These are phyloP conservation scores for Magnusiomyces starmeri DNA, from an alignment of 1,139 yeast genomes.

Conservation along the genomic window DNA sequence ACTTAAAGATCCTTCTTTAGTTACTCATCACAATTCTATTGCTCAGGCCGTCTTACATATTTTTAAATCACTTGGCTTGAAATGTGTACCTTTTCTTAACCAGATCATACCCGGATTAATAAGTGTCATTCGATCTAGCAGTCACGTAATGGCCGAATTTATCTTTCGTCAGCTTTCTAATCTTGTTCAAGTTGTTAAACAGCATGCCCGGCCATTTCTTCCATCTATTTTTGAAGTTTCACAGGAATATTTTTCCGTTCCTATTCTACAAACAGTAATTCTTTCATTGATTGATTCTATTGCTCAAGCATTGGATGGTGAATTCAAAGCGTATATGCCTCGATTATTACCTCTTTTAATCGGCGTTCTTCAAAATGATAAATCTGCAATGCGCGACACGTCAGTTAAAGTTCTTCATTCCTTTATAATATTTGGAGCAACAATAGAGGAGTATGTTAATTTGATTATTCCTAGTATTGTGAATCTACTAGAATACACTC, in stretches of 20 bases:
- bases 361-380: constrained; percentile 73
- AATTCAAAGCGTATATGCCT: constrained; percentile 78
- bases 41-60: constrained; percentile 89
- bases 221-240: constrained; percentile 70
- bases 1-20: constrained; percentile 74
- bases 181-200: constrained; percentile 74
- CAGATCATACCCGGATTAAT: constrained; percentile 85
- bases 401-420: constrained; percentile 75
- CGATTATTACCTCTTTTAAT: constrained; percentile 68
- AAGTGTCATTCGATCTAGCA: constrained; percentile 77
- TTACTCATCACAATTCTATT: constrained; percentile 81
- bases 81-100: constrained; percentile 80
- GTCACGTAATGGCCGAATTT: constrained; percentile 74
- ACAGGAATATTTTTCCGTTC: constrained; percentile 62
- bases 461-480: constrained; percentile 80
- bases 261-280: constrained; percentile 69
- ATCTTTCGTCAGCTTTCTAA: constrained; percentile 85
- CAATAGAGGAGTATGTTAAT: constrained; percentile 83
- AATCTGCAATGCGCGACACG: constrained; percentile 50
- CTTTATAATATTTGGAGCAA: constrained; percentile 81
- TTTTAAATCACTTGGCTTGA: constrained; percentile 77
- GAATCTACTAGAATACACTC: constrained; percentile 55
- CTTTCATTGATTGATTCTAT: constrained; percentile 76
- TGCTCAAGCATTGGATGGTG: constrained; percentile 83
- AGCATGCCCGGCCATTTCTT: constrained; percentile 79